Base-by-base conservation (phyloP, 179 eudicot species). In the Carnegiea gigantea region DNA sequence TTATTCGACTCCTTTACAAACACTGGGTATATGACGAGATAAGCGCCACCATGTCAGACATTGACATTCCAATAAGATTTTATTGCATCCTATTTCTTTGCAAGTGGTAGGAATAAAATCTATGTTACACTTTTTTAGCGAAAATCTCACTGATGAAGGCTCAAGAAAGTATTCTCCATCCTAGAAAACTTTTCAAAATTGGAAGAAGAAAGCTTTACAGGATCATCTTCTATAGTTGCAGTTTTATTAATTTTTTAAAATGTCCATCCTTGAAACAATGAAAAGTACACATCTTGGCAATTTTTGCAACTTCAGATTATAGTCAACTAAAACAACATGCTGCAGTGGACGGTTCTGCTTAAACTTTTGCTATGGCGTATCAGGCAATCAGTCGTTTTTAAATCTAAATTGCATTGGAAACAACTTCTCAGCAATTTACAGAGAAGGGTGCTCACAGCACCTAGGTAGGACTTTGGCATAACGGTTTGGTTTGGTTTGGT, bases 1-100 rank as follows among this genome's bases (percentile, higher is more conserved):
- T 53, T 46, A 44, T 36, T 54, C 44, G 62, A 67, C 80, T 82
- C 24, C 68, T 78, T 30, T 57, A 74, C 73, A 73, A 30, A 4
- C 30, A 26, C 81, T 75, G 30, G 54, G 76, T 15, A 30, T 21
- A 20, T 70, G 26, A 62, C 44, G 77, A 77, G 13, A 44, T 53
- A 76, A 9, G 7, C 9, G 20, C 70, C 46, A n/a, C 65, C 48
- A 48, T 18, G 2, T 68, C 30, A 23, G 62, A 46, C 33, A 18
- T 26, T 33, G 40, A 33, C 17, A 71, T 17, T 40, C 57, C 51
- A 72, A 70, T 1, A 6, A 78, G 62, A 15, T 33, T 62, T 33
- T 23, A 65, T 21, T 76, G 24, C 3, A 59, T 72, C 26, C 21
- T 14, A 21, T 33, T 59, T 72, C 78, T 57, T 64, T 73, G 26